phyloP scores from a whole-genome alignment of 1,284 basidiomycete genomes.

The Cryptococcus jaspeensis region DNA sequence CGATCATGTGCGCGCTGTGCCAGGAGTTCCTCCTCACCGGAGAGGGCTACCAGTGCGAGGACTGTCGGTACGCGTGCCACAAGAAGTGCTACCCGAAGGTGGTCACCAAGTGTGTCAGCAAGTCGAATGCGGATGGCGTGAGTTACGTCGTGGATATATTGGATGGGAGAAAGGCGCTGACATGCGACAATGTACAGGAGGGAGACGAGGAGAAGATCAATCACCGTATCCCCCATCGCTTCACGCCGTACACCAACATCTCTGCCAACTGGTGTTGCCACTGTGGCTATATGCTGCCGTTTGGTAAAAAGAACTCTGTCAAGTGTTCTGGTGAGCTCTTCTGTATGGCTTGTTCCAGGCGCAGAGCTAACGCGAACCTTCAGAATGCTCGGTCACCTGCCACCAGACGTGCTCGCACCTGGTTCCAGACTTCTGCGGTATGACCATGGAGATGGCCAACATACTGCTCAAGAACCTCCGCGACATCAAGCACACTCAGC shows the following conservation, averaged over 20 bases:
- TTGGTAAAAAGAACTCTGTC: conserved; percentile 93
- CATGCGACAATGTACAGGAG: conserved; percentile 59
- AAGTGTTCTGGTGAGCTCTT: conserved; percentile 66
- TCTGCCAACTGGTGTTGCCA: conserved; percentile 99
- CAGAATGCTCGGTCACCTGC: conserved; percentile 91
- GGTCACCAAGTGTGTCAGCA: conserved; percentile 98
- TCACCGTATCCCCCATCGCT: conserved; percentile 97
- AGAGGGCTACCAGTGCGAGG: conserved; percentile 97
- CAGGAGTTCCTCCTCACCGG: conserved; percentile 97
- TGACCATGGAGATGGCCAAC: conserved; percentile 99
- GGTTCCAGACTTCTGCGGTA: conserved; percentile 98
- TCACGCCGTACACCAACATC: conserved; percentile 95
- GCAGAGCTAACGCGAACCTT: conserved; percentile 6
- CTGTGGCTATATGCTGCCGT: conserved; percentile 96
- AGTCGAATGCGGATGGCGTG: conserved; percentile 82
- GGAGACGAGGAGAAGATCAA: conserved; percentile 99
- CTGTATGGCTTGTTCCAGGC: neutral
- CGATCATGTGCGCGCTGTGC: conserved; percentile 97
- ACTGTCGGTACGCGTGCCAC: conserved; percentile 98
- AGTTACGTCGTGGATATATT: conserved; percentile 48
- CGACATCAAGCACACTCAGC: conserved; percentile 62
- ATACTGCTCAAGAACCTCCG: conserved; percentile 84
- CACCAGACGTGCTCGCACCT: conserved; percentile 98
- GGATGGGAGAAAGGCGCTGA: neutral
- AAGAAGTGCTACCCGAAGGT: conserved; percentile 99